These are phyloP conservation scores for Mycena latifolia DNA, from an alignment of 768 basidiomycete genomes.

Conservation along the genomic window DNA sequence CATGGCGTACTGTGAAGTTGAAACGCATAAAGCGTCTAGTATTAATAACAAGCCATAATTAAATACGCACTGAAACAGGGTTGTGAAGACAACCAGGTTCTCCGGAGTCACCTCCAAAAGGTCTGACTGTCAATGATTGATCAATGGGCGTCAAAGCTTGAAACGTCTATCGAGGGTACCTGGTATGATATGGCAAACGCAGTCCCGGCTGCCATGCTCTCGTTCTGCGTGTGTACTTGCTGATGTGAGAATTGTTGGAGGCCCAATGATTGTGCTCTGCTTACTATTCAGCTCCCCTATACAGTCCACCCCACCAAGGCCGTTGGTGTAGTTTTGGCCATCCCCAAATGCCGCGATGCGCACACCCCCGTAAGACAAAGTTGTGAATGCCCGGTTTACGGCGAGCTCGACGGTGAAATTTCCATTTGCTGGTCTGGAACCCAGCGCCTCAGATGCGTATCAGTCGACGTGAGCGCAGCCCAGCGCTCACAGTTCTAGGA, in stretches of 20 bases:
- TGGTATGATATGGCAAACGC: slow-evolving; percentile 60
- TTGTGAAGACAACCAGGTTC: slow-evolving; percentile 59
- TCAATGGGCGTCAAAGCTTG: neutral
- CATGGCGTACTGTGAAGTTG: slow-evolving; percentile 54
- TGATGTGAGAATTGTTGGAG: slow-evolving; percentile 1
- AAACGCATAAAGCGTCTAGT: neutral
- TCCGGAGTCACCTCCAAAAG: slow-evolving; percentile 53
- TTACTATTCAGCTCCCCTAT: slow-evolving; percentile 53
- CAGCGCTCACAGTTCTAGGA: slow-evolving; percentile 56
- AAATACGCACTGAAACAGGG: slow-evolving; percentile 50
- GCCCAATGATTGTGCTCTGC: slow-evolving; percentile 6
- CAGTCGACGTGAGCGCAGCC: neutral
- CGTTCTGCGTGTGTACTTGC: slow-evolving; percentile 59
- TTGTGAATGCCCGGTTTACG: slow-evolving; percentile 57
- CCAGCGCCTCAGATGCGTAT: neutral
- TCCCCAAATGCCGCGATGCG: slow-evolving; percentile 43
- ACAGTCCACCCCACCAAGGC: slow-evolving; percentile 46
- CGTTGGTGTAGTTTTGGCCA: slow-evolving; percentile 48
- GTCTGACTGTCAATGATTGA: slow-evolving; percentile 46
- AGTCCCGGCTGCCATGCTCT: slow-evolving; percentile 60
- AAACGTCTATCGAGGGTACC: slow-evolving; percentile 34
- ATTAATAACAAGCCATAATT: neutral
- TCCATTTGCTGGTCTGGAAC: slow-evolving; percentile 53
- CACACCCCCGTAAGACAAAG: slow-evolving; percentile 49
- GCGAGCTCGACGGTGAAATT: slow-evolving; percentile 58